Percentiles rank a stretch among this genome's conserved stretches.
Evolutionary conservation across 352 stramenopile genomes (phyloP).

Genomic region (Bremia lactucae): DNA sequence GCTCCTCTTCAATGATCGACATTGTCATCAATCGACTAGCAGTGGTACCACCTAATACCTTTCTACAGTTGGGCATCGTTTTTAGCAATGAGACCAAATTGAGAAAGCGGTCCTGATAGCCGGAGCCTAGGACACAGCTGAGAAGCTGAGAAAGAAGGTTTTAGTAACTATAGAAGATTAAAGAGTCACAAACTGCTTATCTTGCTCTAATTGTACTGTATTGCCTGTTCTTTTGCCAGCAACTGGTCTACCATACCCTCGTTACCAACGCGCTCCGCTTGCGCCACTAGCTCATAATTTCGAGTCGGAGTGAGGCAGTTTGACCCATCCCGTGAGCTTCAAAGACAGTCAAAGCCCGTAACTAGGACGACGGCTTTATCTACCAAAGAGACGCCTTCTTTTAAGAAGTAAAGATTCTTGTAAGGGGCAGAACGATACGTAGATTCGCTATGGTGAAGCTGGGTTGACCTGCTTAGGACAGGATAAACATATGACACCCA

Average conservation of each 20-base stretch:
- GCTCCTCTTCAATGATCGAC: conserved; percentile 25
- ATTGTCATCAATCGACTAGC: conserved; percentile 9
- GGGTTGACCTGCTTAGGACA: no score
- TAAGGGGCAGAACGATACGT: no score
- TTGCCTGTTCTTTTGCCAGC: conserved; percentile 3
- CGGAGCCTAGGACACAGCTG: conserved; percentile 3
- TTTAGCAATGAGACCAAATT: conserved; percentile 12
- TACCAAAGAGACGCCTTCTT: no score
- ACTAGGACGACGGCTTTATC: no score
- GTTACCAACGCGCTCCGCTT: conserved; percentile 1
- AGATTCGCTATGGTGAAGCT: no score
- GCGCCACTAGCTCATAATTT: no score
- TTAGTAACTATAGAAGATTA: conserved; percentile 6
- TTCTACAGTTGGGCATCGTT: conserved; percentile 23
- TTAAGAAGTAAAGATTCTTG: no score
- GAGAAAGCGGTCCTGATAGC: conserved; percentile 1
- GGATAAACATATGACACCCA: no score
- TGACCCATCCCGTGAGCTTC: no score
- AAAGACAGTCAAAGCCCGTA: no score
- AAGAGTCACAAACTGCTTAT: neutral
- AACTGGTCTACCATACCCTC: conserved; percentile 11
- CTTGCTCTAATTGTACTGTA: conserved; percentile 5
- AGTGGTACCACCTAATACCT: conserved; percentile 1
- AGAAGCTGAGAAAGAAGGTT: conserved; percentile 2
- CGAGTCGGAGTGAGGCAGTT: no score